Evolutionary conservation across 2,329 filamentous ascomycete species (phyloP).

Genomic region (Blastomyces parvus): DNA sequence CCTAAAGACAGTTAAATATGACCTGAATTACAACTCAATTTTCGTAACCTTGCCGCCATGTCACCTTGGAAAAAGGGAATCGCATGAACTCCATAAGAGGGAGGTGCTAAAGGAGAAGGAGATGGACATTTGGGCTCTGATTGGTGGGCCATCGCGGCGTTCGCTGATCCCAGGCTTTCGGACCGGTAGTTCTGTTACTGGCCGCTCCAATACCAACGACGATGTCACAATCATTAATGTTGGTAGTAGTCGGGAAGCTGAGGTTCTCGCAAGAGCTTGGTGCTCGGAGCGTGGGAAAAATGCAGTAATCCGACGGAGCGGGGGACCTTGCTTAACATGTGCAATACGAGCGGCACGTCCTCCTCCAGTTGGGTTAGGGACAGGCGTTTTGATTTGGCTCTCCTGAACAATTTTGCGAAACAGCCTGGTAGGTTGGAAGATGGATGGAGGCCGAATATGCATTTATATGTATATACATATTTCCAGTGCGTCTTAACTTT

Average conservation of each 20-base stretch:
- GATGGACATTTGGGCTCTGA: not conserved
- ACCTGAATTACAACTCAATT: not conserved
- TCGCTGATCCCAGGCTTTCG: not conserved
- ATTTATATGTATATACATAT: not conserved
- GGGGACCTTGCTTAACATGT: not conserved
- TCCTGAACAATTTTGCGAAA: not conserved
- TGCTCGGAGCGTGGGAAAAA: not conserved
- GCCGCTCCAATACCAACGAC: not conserved
- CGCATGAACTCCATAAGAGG: conserved; percentile 1
- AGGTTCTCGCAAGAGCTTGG: not conserved
- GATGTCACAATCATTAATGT: conserved; percentile 4
- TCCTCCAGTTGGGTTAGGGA: not conserved
- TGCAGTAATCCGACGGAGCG: not conserved
- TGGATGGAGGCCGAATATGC: not conserved
- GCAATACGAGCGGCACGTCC: not conserved
- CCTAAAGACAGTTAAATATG: not conserved
- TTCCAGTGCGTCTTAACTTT: not conserved
- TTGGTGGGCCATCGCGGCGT: not conserved
- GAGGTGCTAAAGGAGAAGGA: not conserved
- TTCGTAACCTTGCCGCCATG: not conserved
- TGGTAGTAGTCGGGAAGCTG: not conserved
- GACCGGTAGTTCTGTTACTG: not conserved
- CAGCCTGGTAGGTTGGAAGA: not conserved
- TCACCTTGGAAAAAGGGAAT: not conserved
- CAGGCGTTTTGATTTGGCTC: not conserved